Base-by-base conservation (phyloP, 2,329 filamentous ascomycete species). In the Cyphellophora attinorum region DNA sequence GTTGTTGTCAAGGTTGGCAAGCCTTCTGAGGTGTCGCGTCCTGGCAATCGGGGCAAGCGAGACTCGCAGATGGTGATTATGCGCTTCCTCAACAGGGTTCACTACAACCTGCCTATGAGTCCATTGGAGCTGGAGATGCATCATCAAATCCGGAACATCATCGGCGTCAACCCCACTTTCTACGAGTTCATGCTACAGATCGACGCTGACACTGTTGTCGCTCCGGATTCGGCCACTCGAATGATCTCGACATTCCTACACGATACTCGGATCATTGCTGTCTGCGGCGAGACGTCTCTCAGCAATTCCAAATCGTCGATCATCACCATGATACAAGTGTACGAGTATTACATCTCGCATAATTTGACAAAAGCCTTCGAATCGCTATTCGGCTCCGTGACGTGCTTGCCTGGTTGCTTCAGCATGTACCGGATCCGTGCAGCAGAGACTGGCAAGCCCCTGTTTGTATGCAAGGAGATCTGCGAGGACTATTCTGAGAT, bases 341-440 rank as follows among this genome's bases (percentile, higher is more conserved):
- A 98, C 64, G 91, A 98, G 60, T 98, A 98, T 68, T 98, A 88
- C 60, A 98, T 98, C 55, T 96, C 91, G 18, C 91, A 98, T 70
- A 83, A 98, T 61, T 66, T 98, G 57, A 72, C 91, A 35, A 98
- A 98, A 67, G 85, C 91, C 42, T 98, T 98, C 55, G 91, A 98
- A 59, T 95, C 86, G 41, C 75, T 98, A 41, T 98, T 98, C 54
- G 91, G 88, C 55, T 93, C 85, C 59, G 91, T 98, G 41, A 98
- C 91, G 40, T 98, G 91, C 80, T 79, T 98, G 67, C 91, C 91
- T 46, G 91, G 91, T 74, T 98, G 91, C 80, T 98, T 98, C 73
- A 83, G 81, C 65, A 96, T 98, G 91, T 98, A 98, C 59, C 88
- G 91, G 56, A 72, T 98, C 25, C 77, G 91, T 46, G 95, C 89